Evolutionary conservation across 2,329 filamentous ascomycete species (phyloP), one percentile per base, ranked within the genome.

Genomic region (Clathrospora elynae): DNA sequence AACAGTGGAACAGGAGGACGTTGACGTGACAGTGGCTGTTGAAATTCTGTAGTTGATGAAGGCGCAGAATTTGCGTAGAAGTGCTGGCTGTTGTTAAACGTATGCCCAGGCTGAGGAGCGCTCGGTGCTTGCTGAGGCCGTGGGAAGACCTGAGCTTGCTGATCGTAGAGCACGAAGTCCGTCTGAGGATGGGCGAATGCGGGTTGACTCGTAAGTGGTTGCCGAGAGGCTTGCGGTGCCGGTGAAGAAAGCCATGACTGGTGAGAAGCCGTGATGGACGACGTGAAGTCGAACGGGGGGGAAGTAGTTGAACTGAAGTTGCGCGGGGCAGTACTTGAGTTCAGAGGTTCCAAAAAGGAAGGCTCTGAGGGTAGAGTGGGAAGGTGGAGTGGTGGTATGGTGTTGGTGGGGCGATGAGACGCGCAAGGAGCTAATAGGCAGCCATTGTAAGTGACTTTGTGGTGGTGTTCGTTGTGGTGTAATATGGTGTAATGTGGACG

Each of bases 261-360:
- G 71, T 73, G 70, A 72, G 83, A 81, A 88, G 87, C 86, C 87
- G 87, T 90, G 80, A 80, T 90, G 85, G 86, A 85, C 84, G 87
- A 84, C 82, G 78, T 67, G 61, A 79, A 82, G 82, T 85, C 84
- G 82, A 78, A 81, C 67, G 73, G 70, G 75, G 77, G 71, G 75
- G 75, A 73, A 77, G 78, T 78, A 67, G 70, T 62, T 68, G 71
- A 74, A 73, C 71, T 70, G 75, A 80, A 82, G 70, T 78, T 81
- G 81, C 78, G 61, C 61, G 75, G 75, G 78, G 82, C 80, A 74
- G 74, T 73, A 78, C 78, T 79, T 65, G 75, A 83, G 81, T 86
- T 86, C 84, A 87, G 82, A 72, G 71, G 61, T 70, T 72, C 71
- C 66, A 51, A 52, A 46, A 66, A 60, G 66, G 68, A 68, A 70